Percentiles rank a stretch among this genome's conserved stretches.
phyloP scores from a whole-genome alignment of 2,329 filamentous ascomycete species.

The Xylaria sp. region DNA sequence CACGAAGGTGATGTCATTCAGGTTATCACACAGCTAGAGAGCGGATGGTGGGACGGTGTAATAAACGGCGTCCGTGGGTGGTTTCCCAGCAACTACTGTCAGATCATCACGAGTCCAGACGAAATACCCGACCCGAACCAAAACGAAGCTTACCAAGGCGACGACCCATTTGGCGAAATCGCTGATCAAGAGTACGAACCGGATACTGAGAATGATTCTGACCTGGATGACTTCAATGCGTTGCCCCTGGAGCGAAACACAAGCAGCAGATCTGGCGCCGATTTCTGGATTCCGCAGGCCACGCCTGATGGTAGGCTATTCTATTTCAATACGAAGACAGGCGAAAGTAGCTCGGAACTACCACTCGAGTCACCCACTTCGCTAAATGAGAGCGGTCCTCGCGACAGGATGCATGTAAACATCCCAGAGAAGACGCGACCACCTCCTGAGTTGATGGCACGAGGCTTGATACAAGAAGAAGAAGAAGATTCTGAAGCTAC shows the following conservation, averaged over 20 bases:
- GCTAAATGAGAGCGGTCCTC: slow-evolving; percentile 82
- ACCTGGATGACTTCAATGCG: slow-evolving; percentile 68
- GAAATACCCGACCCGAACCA: slow-evolving; percentile 73
- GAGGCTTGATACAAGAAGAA: slow-evolving; percentile 83
- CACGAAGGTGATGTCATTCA: slow-evolving; percentile 97
- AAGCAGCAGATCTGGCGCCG: slow-evolving; percentile 79
- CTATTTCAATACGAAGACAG: slow-evolving; percentile 98
- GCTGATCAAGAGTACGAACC: slow-evolving; percentile 74
- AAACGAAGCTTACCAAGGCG: slow-evolving; percentile 64
- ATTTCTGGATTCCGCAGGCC: slow-evolving; percentile 98
- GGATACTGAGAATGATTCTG: slow-evolving; percentile 74
- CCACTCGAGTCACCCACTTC: slow-evolving; percentile 90
- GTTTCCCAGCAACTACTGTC: slow-evolving; percentile 99
- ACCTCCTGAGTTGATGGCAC: slow-evolving; percentile 89
- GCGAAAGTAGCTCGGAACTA: slow-evolving; percentile 92
- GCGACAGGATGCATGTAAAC: slow-evolving; percentile 87
- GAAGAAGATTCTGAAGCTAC: slow-evolving; percentile 86
- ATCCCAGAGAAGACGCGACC: slow-evolving; percentile 91
- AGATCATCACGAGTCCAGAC: slow-evolving; percentile 80
- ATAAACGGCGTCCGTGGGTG: slow-evolving; percentile 96
- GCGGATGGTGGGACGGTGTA: slow-evolving; percentile 99
- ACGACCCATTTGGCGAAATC: slow-evolving; percentile 72
- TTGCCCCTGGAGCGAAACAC: slow-evolving; percentile 66
- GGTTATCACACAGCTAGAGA: slow-evolving; percentile 97
- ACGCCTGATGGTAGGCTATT: slow-evolving; percentile 92